These are phyloP conservation scores for Protea cynaroides DNA, from an alignment of 164 flowering plant genomes.

Conservation along the genomic window DNA sequence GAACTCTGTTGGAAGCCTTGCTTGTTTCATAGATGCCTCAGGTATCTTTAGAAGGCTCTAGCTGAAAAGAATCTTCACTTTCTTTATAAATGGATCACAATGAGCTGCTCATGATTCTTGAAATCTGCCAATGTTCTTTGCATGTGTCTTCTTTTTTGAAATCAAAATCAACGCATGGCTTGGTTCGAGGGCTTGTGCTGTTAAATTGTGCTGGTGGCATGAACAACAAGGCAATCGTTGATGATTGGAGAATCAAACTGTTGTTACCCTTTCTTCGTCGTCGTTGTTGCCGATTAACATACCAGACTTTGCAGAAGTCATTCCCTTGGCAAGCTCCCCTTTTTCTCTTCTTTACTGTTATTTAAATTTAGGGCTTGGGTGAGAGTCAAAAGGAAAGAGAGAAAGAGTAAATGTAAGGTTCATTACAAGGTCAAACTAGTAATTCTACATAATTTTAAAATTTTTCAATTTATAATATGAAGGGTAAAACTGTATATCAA, in stretches of 20 bases:
- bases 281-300: too few relatives aligned
- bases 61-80: neutral
- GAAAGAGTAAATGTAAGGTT: too few relatives aligned
- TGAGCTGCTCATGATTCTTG: neutral
- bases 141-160: conserved; percentile 1
- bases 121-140: neutral
- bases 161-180: conserved; percentile 37
- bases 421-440: too few relatives aligned
- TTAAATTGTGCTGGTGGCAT: conserved; percentile 94
- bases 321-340: too few relatives aligned
- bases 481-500: too few relatives aligned
- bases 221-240: conserved; percentile 97
- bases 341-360: too few relatives aligned
- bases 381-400: too few relatives aligned
- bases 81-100: neutral
- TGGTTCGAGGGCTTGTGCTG: conserved; percentile 72
- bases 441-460: too few relatives aligned
- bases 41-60: conserved; percentile 27
- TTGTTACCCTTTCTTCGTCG: conserved; percentile 72
- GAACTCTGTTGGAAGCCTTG: conserved; percentile 96
- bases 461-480: too few relatives aligned
- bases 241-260: conserved; percentile 95
- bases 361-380: too few relatives aligned
- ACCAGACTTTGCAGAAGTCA: too few relatives aligned
- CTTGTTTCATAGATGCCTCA: conserved; percentile 87